Conservation (phyloP, 2,329 filamentous ascomycete species). For the Alternaria longipes region DNA sequence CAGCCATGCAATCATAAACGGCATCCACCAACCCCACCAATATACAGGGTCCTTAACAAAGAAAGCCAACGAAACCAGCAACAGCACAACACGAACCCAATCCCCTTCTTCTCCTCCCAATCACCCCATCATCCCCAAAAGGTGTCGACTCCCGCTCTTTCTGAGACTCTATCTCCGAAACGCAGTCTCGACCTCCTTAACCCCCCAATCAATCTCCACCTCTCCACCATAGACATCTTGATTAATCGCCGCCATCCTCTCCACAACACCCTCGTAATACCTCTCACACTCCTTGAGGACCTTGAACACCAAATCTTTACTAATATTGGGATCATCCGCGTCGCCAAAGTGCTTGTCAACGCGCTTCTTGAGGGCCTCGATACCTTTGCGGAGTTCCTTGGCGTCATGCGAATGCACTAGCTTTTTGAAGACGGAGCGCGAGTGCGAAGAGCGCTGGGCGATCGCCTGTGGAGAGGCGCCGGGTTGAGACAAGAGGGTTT, state of each 20-base stretch:
- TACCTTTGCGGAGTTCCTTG: constrained; percentile 88
- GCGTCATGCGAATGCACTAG: constrained; percentile 80
- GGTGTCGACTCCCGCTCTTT: constrained; percentile 25
- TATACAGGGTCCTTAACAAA: constrained; percentile 11
- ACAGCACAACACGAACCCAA: neutral
- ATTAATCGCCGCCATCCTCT: constrained; percentile 56
- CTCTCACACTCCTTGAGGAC: constrained; percentile 69
- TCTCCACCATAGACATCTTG: constrained; percentile 58
- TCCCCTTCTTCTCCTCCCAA: neutral
- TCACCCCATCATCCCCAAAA: constrained; percentile 7
- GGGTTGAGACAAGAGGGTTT: constrained; percentile 70
- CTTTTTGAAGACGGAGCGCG: constrained; percentile 85
- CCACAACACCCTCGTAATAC: constrained; percentile 63
- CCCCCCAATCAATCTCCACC: constrained; percentile 54
- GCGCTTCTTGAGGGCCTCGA: constrained; percentile 86
- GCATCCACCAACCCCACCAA: neutral
- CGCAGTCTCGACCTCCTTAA: constrained; percentile 40
- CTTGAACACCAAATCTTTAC: constrained; percentile 66
- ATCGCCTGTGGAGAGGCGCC: constrained; percentile 65
- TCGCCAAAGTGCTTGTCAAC: constrained; percentile 98
- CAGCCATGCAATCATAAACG: neutral
- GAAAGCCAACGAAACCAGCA: neutral
- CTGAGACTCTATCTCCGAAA: constrained; percentile 40
- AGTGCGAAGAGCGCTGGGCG: constrained; percentile 82
- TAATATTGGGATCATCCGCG: constrained; percentile 76